Evolutionary conservation across 441 rosid genomes (phyloP).

Genomic region (Euphorbia corollata): DNA sequence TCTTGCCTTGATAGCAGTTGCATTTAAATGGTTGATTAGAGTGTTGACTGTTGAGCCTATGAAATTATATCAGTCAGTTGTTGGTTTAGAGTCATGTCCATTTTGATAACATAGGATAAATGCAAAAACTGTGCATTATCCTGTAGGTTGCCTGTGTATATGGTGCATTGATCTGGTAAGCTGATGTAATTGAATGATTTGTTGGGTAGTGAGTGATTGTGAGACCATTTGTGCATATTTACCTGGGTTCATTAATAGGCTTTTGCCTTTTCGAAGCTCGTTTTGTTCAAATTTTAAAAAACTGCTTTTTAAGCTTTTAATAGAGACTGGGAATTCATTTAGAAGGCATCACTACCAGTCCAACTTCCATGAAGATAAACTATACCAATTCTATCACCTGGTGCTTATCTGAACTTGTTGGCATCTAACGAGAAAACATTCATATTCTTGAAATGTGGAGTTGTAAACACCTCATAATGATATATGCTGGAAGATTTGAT

Average conservation of each 20-base stretch:
- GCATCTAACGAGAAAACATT: neutral
- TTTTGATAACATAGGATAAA: neutral
- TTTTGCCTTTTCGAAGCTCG: neutral
- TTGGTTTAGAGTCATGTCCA: conserved; percentile 1
- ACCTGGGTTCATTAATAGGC: no score
- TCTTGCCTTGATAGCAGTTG: conserved; percentile 1
- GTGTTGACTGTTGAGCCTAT: conserved; percentile 5
- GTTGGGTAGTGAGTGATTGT: neutral
- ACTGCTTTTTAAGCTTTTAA: neutral
- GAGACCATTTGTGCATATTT: neutral
- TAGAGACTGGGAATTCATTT: neutral
- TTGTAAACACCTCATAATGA: neutral
- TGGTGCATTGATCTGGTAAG: neutral
- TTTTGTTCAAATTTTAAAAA: neutral
- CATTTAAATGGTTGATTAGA: neutral
- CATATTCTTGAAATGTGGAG: neutral
- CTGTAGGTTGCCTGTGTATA: neutral
- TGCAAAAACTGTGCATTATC: neutral
- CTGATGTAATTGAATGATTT: neutral
- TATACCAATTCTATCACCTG: neutral
- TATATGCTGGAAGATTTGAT: neutral
- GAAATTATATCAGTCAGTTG: neutral
- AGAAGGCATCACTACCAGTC: neutral
- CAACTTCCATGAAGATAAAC: neutral
- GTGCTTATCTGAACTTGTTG: neutral